These are phyloP conservation scores for Brachypodium distachyon DNA, from an alignment of 202 grass and related monocot species.

Conservation along the genomic window DNA sequence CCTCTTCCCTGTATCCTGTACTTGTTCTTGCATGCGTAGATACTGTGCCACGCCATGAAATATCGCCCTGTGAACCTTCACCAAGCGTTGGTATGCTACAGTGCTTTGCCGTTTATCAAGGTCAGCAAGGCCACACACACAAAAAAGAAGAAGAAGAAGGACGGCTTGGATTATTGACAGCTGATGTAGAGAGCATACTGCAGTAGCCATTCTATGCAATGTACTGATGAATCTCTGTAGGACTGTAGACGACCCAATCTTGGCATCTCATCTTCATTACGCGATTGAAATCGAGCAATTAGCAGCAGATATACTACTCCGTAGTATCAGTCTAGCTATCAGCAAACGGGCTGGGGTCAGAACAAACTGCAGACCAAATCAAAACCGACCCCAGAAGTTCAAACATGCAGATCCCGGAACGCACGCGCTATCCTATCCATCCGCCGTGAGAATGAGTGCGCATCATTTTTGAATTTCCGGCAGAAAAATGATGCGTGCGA, in stretches of 20 bases:
- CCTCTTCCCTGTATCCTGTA: background rate
- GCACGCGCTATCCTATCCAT: no score
- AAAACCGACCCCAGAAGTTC: background rate
- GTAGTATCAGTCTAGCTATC: no score
- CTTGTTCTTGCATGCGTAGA: background rate
- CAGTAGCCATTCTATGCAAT: background rate
- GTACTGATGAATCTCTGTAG: background rate
- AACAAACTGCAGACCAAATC: background rate
- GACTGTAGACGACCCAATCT: background rate
- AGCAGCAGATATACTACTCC: no score
- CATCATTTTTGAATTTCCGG: background rate
- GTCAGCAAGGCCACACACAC: background rate
- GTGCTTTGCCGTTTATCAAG: background rate
- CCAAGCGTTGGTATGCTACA: background rate
- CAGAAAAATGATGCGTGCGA: background rate
- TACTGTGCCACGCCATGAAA: no score
- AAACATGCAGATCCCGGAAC: background rate
- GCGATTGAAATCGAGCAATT: background rate
- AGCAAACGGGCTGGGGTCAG: no score
- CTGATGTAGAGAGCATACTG: background rate
- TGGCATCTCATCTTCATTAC: no score
- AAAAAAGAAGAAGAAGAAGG: background rate
- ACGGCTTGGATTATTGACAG: background rate
- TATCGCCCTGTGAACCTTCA: no score
- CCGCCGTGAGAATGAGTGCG: no score